phyloP scores from a whole-genome alignment of 352 stramenopile species.

The Pythium monospermum region DNA sequence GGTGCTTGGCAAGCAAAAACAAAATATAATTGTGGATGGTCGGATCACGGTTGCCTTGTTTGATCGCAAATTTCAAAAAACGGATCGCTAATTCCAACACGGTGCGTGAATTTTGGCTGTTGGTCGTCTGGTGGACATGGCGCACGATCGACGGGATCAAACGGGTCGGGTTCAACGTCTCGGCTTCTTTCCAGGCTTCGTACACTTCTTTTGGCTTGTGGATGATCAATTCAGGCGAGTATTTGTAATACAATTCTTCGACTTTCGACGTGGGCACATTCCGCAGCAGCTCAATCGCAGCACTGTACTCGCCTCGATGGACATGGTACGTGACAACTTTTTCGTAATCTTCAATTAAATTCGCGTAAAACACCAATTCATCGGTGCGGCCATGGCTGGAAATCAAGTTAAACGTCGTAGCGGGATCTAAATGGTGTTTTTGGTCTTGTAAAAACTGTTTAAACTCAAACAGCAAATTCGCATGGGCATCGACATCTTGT shows the following conservation, averaged over 20 bases:
- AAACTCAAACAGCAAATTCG: slow-evolving; percentile 88
- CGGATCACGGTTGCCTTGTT: slow-evolving; percentile 84
- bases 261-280: slow-evolving; percentile 89
- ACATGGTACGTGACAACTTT: slow-evolving; percentile 92
- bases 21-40: slow-evolving; percentile 93
- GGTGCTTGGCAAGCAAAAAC: slow-evolving; percentile 87
- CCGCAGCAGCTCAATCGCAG: slow-evolving; percentile 85
- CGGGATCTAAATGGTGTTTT: slow-evolving; percentile 79
- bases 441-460: slow-evolving; percentile 90
- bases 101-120: slow-evolving; percentile 52
- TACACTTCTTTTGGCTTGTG: slow-evolving; percentile 90
- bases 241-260: slow-evolving; percentile 94
- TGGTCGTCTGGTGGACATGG: slow-evolving; percentile 77
- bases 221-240: slow-evolving; percentile 90
- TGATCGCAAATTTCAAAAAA: slow-evolving; percentile 93
- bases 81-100: slow-evolving; percentile 88
- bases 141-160: slow-evolving; percentile 92
- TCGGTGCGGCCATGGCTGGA: slow-evolving; percentile 89
- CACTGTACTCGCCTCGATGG: slow-evolving; percentile 84
- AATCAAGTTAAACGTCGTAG: slow-evolving; percentile 90
- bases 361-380: slow-evolving; percentile 91
- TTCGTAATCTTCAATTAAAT: slow-evolving; percentile 92
- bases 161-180: slow-evolving; percentile 86
- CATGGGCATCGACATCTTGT: slow-evolving; percentile 81
- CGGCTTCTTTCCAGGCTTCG: slow-evolving; percentile 87